Evolutionary conservation across 106 monocot genomes (phyloP).

Genomic region (Phalaenopsis equestris): DNA sequence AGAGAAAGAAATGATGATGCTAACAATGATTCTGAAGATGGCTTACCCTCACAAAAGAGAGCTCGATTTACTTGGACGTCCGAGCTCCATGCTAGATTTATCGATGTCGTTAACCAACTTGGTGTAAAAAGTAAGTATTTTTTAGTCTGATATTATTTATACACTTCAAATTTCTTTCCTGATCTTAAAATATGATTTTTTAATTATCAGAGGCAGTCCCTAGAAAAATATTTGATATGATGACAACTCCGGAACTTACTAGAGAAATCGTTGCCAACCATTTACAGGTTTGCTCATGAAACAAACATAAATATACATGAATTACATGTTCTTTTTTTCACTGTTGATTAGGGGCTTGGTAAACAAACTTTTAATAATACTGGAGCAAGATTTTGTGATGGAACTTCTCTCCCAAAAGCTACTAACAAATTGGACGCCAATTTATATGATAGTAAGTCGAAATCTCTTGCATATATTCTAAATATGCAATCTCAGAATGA

Average conservation of each 20-base stretch:
- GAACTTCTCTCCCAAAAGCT: too few species aligned
- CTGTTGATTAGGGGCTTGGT: too few species aligned
- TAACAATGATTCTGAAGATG: conserved; percentile 36
- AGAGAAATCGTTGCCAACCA: conserved; percentile 40
- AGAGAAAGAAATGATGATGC: conserved; percentile 37
- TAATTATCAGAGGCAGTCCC: conserved; percentile 28
- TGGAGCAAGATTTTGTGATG: too few species aligned
- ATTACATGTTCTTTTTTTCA: too few species aligned
- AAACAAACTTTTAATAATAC: too few species aligned
- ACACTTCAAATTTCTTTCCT: not conserved
- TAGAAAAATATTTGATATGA: conserved; percentile 31
- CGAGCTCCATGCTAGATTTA: conserved; percentile 56
- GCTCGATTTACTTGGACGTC: conserved; percentile 40
- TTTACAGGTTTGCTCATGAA: conserved; percentile 15
- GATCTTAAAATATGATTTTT: not conserved
- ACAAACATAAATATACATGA: too few species aligned
- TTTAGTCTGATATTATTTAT: not conserved
- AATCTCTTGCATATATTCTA: too few species aligned
- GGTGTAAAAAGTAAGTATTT: too few species aligned
- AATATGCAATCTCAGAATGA: too few species aligned
- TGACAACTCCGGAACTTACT: conserved; percentile 27
- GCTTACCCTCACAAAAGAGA: conserved; percentile 11
- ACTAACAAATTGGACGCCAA: too few species aligned
- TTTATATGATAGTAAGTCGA: too few species aligned
- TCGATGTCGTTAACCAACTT: conserved; percentile 7